Evolutionary conservation across 441 rosid species (phyloP).

Genomic region (Gossypium aridum): DNA sequence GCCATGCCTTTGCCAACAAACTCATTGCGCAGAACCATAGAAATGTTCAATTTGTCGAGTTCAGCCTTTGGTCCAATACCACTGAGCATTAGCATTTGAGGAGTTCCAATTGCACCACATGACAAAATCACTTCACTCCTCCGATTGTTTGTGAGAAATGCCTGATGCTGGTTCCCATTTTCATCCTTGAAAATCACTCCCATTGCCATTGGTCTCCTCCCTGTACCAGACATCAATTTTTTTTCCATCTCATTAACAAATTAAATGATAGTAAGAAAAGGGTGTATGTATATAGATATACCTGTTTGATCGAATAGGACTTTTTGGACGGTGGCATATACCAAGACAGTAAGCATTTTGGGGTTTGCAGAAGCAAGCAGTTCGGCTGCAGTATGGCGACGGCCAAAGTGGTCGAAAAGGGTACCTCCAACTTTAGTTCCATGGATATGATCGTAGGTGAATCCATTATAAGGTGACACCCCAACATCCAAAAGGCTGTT

Average conservation of each 20-base stretch:
- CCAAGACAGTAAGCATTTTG: slow-evolving; percentile 60
- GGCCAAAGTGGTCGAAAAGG: slow-evolving; percentile 75
- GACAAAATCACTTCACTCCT: slow-evolving; percentile 82
- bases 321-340: slow-evolving; percentile 76
- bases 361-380: slow-evolving; percentile 74
- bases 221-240: slow-evolving; percentile 24
- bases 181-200: slow-evolving; percentile 92
- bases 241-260: not conserved
- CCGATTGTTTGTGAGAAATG: slow-evolving; percentile 37
- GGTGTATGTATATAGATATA: slow-evolving; percentile 10
- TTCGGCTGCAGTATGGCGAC: slow-evolving; percentile 91
- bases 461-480: slow-evolving; percentile 80
- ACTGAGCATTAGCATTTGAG: slow-evolving; percentile 83
- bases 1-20: slow-evolving; percentile 84
- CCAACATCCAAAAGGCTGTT: slow-evolving; percentile 79
- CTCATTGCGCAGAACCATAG: slow-evolving; percentile 50
- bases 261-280: too few relatives aligned
- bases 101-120: slow-evolving; percentile 84
- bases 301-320: slow-evolving; percentile 65
- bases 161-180: slow-evolving; percentile 64
- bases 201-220: slow-evolving; percentile 55
- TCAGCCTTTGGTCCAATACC: slow-evolving; percentile 81
- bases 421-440: slow-evolving; percentile 98
- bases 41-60: slow-evolving; percentile 52
- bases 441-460: slow-evolving; percentile 75